A percentile compares a stretch with the other conserved stretches of the same genome.
Evolutionary conservation across 306 rosid genomes (phyloP).

Genomic region (Alnus glutinosa): DNA sequence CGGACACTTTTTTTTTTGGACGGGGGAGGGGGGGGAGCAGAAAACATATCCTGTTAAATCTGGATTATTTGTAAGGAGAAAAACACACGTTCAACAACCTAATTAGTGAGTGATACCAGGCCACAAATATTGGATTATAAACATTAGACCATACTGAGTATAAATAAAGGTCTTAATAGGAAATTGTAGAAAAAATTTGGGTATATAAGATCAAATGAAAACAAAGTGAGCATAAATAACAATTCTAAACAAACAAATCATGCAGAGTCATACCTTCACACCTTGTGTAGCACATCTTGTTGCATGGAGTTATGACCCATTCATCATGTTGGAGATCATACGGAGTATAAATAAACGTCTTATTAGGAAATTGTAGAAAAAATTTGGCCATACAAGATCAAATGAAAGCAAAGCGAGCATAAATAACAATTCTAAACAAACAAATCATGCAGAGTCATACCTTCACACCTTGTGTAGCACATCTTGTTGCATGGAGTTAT

Average conservation of each 20-base stretch:
- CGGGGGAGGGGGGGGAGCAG: too few species aligned
- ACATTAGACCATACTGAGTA: not conserved
- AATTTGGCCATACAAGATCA: too few species aligned
- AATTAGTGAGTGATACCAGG: not conserved
- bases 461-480: conserved; percentile 8
- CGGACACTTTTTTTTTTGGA: not conserved
- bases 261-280: not conserved
- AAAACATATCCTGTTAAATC: not conserved
- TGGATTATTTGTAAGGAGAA: not conserved
- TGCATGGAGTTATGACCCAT: not conserved
- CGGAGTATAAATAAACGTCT: too few species aligned
- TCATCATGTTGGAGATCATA: not conserved
- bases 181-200: not conserved
- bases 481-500: not conserved
- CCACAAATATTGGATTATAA: not conserved
- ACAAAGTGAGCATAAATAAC: not conserved
- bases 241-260: not conserved
- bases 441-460: not conserved
- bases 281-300: conserved; percentile 1
- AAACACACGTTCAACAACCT: not conserved
- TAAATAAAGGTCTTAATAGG: not conserved
- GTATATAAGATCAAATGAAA: not conserved
- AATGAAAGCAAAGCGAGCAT: too few species aligned
- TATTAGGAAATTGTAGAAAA: too few species aligned
- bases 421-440: not conserved